Base-by-base conservation (phyloP, 352 stramenopile species). In the Phytophthora ramorum region DNA sequence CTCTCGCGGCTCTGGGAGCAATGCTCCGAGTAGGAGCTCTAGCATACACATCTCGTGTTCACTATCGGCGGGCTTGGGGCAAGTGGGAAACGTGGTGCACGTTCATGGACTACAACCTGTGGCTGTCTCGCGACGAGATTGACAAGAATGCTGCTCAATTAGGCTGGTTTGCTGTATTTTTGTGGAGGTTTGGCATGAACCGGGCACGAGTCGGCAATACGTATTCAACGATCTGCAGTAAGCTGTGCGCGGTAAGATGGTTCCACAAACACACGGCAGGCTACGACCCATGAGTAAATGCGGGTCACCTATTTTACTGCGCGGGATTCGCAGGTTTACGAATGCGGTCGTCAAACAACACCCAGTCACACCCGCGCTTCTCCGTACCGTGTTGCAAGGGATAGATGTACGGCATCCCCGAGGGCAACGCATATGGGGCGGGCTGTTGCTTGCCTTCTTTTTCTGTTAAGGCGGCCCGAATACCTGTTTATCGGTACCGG, bases 171-270 rank as follows among this genome's bases (percentile, higher is more conserved):
- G 56, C 50, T 0, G 56, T 72, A 1, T 72, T 59, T 28, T 5
- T 66, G 5, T 72, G 56, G 63, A 13, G 63, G 7, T 72, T 50
- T 9, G 51, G 50, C 0, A 66, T 72, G 57, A 72, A 66, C 28
- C 20, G 17, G 30, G n/a, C n/a, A n/a, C n/a, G n/a, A n/a, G 1
- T 13, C 2, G 22, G n/a, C 17, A 71, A 71, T n/a, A 51, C 38
- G 0, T 66, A 63, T 44, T 63, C 56, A 1, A 66, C 55, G 5
- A 63, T 71, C 6, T 66, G 55, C 38, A 30, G 34, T 4, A 67
- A 72, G 20, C 26, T 67, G 14, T 60, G 57, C 16, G 57, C 64
- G 12, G 32, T 76, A 3, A 3, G 41, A 24, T 71, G 63, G 63
- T 62, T 53, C 12, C 63, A 71, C 37, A 20, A 30, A 4, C 49